These are phyloP conservation scores for Aspergillus piperis DNA, from an alignment of 2,329 filamentous ascomycete species.

Conservation along the genomic window DNA sequence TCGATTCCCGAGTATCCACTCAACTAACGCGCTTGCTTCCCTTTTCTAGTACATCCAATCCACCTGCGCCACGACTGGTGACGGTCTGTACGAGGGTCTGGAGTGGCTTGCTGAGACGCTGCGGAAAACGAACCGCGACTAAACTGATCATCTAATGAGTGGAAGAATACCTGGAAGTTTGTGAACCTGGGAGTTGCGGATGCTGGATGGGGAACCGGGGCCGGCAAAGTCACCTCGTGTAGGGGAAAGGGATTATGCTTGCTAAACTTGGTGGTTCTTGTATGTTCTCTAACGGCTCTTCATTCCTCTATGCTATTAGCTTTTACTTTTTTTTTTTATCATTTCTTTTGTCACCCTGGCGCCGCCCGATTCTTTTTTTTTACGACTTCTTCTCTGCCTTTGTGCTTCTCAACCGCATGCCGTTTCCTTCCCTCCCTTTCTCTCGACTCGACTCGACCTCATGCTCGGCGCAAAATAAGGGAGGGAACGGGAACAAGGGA, in stretches of 20 bases:
- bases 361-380: slow-evolving; percentile 28
- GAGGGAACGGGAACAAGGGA: too few relatives aligned
- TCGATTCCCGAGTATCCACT: neutral
- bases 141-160: slow-evolving; percentile 40
- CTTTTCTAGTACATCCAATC: slow-evolving; percentile 89
- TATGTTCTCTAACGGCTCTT: slow-evolving; percentile 41
- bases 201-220: slow-evolving; percentile 38
- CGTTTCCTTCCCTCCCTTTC: neutral
- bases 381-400: slow-evolving; percentile 24
- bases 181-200: slow-evolving; percentile 38
- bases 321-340: slow-evolving; percentile 36
- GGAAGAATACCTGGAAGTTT: slow-evolving; percentile 38
- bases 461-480: too few relatives aligned
- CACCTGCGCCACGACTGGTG: slow-evolving; percentile 96
- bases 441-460: too few relatives aligned
- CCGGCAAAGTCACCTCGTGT: slow-evolving; percentile 32
- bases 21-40: neutral
- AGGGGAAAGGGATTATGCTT: slow-evolving; percentile 32
- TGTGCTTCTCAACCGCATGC: slow-evolving; percentile 13
- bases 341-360: slow-evolving; percentile 31
- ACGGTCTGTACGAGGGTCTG: slow-evolving; percentile 99
- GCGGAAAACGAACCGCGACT: slow-evolving; percentile 64
- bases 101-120: slow-evolving; percentile 86
- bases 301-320: slow-evolving; percentile 46
- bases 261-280: slow-evolving; percentile 31